phyloP scores from a whole-genome alignment of 345 rosid species.

The Rhodamnia rubescens region DNA sequence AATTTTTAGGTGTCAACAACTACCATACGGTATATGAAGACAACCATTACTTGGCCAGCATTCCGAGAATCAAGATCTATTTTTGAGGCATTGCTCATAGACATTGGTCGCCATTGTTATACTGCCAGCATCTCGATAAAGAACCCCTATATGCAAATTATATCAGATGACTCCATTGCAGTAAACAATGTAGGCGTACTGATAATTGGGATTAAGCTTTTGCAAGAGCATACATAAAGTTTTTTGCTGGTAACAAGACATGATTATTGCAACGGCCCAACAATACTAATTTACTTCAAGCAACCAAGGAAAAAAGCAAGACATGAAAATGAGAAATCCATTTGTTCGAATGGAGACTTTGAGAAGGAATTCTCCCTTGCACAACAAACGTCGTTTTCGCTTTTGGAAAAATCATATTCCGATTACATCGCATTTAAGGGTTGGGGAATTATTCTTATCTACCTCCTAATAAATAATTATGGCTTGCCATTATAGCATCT shows the following conservation, averaged over 20 bases:
- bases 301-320: background rate
- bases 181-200: background rate
- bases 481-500: background rate
- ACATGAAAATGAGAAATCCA: too few species aligned
- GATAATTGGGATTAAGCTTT: background rate
- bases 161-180: background rate
- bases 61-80: constrained; percentile 99
- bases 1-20: too few species aligned
- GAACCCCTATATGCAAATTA: constrained; percentile 60
- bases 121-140: constrained; percentile 96
- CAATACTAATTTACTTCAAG: background rate
- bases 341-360: background rate
- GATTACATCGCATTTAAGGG: background rate
- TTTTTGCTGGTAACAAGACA: background rate
- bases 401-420: background rate
- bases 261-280: too few species aligned
- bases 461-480: background rate
- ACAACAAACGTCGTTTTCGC: background rate
- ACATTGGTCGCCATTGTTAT: constrained; percentile 76
- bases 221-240: background rate
- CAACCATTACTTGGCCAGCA: constrained; percentile 84
- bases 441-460: background rate
- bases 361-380: background rate
- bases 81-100: constrained; percentile 92
- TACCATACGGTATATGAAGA: background rate